These are phyloP conservation scores for Abrus pulchellus DNA, from an alignment of 306 rosid species.

Conservation along the genomic window DNA sequence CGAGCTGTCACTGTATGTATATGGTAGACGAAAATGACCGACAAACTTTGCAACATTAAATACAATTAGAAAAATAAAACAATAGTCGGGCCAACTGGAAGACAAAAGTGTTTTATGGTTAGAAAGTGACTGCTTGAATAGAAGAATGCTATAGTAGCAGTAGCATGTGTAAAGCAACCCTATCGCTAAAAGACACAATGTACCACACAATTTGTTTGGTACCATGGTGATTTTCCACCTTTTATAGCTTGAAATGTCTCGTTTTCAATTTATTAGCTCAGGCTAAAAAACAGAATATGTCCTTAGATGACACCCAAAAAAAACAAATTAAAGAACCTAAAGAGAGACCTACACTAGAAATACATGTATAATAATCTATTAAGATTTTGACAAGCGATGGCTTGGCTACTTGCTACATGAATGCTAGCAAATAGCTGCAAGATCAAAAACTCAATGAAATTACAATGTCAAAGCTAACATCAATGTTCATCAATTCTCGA, in stretches of 20 bases:
- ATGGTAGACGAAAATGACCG: slow-evolving; percentile 58
- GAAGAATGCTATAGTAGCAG: neutral
- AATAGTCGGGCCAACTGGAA: slow-evolving; percentile 19
- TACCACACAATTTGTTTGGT: neutral
- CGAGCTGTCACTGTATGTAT: slow-evolving; percentile 37
- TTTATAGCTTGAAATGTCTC: neutral
- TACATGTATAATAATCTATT: slow-evolving; percentile 45
- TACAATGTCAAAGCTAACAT: slow-evolving; percentile 58
- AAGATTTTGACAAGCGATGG: slow-evolving; percentile 24
- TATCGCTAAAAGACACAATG: slow-evolving; percentile 13
- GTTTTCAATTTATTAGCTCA: slow-evolving; percentile 26
- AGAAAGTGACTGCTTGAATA: slow-evolving; percentile 55
- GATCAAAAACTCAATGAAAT: slow-evolving; percentile 50
- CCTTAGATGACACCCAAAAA: slow-evolving; percentile 3
- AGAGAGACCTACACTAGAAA: slow-evolving; percentile 17
- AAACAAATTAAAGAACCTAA: slow-evolving; percentile 25
- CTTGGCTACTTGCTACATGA: slow-evolving; percentile 19
- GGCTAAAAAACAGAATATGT: slow-evolving; percentile 34
- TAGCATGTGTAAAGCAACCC: slow-evolving; percentile 44
- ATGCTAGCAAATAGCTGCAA: slow-evolving; percentile 47
- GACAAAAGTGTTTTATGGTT: slow-evolving; percentile 55
- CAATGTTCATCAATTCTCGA: slow-evolving; percentile 39
- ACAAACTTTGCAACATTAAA: slow-evolving; percentile 51
- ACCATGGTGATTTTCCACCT: slow-evolving; percentile 8
- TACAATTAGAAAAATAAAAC: slow-evolving; percentile 32